phyloP scores from a whole-genome alignment of 768 basidiomycete genomes.

The Tricholomella constricta region DNA sequence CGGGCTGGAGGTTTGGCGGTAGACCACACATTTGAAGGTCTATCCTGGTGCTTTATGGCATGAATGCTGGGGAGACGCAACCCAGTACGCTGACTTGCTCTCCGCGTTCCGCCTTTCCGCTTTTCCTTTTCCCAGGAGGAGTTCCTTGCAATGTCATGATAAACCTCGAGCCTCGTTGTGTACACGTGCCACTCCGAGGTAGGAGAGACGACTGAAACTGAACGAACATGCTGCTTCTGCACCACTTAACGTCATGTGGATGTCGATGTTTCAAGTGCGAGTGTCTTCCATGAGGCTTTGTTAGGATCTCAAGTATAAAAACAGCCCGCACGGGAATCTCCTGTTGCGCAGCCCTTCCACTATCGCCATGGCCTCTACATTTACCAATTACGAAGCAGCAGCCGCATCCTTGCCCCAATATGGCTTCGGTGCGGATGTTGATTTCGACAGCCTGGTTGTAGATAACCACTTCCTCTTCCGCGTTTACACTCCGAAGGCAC shows the following conservation, averaged over 20 bases:
- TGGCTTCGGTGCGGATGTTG: conserved; percentile 65
- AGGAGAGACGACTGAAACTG: neutral
- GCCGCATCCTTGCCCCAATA: conserved; percentile 60
- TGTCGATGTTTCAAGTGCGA: conserved; percentile 30
- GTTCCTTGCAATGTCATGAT: too few species aligned
- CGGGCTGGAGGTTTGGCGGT: too few species aligned
- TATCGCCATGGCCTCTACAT: conserved; percentile 25
- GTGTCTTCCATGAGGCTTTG: conserved; percentile 34
- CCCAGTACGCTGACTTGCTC: too few species aligned
- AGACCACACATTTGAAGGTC: too few species aligned
- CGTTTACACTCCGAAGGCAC: conserved; percentile 73
- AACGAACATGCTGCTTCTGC: neutral
- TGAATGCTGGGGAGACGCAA: too few species aligned
- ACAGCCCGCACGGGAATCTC: conserved; percentile 3
- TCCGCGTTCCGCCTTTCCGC: too few species aligned
- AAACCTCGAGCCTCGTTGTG: conserved; percentile 21
- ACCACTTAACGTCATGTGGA: neutral
- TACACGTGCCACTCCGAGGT: conserved; percentile 38
- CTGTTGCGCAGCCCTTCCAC: conserved; percentile 8
- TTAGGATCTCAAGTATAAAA: conserved; percentile 20
- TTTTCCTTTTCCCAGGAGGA: too few species aligned
- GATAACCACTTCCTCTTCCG: conserved; percentile 79
- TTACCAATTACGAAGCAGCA: conserved; percentile 24
- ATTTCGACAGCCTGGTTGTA: conserved; percentile 61
- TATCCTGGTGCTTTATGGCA: too few species aligned